Evolutionary conservation across 805 yeast genomes (phyloP).

Genomic region (Wickerhamiella nectarea): DNA sequence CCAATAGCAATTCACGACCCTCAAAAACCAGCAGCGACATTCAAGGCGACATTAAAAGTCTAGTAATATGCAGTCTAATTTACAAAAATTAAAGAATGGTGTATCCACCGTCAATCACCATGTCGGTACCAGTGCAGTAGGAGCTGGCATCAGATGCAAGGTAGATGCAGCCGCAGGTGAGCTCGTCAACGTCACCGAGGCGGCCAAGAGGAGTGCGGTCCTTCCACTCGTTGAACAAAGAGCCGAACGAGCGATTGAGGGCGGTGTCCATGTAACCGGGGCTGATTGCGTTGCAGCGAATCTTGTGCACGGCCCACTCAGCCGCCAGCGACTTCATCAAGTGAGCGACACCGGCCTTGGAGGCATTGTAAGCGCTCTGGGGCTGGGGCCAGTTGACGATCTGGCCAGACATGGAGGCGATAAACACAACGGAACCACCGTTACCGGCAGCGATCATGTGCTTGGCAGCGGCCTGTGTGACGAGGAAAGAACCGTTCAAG

Average conservation of each 20-base stretch:
- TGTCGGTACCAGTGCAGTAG: constrained; percentile 54
- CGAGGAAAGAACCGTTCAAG: constrained; percentile 52
- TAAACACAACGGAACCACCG: constrained; percentile 47
- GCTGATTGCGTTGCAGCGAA: constrained; percentile 51
- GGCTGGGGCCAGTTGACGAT: constrained; percentile 65
- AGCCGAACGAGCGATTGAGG: constrained; percentile 45
- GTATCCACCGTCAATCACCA: constrained; percentile 52
- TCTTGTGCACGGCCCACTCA: constrained; percentile 58
- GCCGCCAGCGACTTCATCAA: constrained; percentile 54
- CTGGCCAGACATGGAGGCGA: constrained; percentile 60
- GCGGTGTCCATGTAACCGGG: constrained; percentile 65
- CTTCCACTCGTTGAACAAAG: constrained; percentile 44
- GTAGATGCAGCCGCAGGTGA: constrained; percentile 52
- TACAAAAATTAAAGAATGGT: constrained; percentile 24
- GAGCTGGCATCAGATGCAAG: constrained; percentile 42
- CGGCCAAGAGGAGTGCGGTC: constrained; percentile 52
- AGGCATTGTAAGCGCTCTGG: constrained; percentile 56
- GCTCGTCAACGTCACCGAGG: constrained; percentile 58
- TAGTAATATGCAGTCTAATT: neutral
- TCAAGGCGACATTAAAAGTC: neutral
- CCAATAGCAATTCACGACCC: no score
- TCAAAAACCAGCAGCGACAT: no score
- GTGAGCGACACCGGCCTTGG: constrained; percentile 60
- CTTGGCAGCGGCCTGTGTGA: constrained; percentile 51
- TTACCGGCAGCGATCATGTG: constrained; percentile 45